Evolutionary conservation across 179 eudicot species (phyloP).

Genomic region (Silene vulgaris): DNA sequence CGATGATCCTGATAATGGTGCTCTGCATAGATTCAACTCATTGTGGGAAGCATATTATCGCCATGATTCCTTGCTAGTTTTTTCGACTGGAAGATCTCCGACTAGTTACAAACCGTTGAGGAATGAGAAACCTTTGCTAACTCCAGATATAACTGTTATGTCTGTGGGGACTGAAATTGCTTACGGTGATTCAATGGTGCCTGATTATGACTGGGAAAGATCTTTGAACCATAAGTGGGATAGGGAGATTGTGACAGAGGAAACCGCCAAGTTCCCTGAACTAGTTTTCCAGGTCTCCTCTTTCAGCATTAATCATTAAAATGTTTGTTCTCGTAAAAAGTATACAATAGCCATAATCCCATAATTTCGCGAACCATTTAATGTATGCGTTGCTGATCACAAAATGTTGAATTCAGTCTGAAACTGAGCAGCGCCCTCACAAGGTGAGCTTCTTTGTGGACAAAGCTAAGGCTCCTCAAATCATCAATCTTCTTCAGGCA

Average conservation of each 20-base stretch:
- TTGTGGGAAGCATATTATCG: conserved; percentile 92
- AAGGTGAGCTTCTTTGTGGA: conserved; percentile 84
- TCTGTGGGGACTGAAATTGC: conserved; percentile 98
- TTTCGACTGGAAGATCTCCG: conserved; percentile 90
- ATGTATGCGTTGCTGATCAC: not conserved
- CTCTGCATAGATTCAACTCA: conserved; percentile 77
- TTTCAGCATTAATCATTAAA: not conserved
- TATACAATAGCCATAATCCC: not conserved
- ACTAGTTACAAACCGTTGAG: conserved; percentile 67
- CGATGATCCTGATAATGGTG: conserved; percentile 61
- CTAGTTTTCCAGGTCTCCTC: conserved; percentile 72
- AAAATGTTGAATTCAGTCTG: conserved; percentile 51
- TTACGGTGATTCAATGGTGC: conserved; percentile 75
- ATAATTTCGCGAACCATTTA: not conserved
- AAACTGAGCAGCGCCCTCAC: conserved; percentile 82
- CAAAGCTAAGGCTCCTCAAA: conserved; percentile 68
- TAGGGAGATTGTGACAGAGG: conserved; percentile 56
- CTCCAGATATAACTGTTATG: conserved; percentile 97
- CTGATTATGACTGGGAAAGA: conserved; percentile 85
- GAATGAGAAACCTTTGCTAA: conserved; percentile 86
- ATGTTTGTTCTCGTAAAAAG: not conserved
- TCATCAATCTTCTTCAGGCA: conserved; percentile 55
- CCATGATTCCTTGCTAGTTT: conserved; percentile 75
- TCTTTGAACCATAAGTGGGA: conserved; percentile 79
- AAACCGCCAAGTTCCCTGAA: conserved; percentile 66